These are phyloP conservation scores for Suhomyces sp. DNA, from an alignment of 805 yeast species.

Conservation along the genomic window DNA sequence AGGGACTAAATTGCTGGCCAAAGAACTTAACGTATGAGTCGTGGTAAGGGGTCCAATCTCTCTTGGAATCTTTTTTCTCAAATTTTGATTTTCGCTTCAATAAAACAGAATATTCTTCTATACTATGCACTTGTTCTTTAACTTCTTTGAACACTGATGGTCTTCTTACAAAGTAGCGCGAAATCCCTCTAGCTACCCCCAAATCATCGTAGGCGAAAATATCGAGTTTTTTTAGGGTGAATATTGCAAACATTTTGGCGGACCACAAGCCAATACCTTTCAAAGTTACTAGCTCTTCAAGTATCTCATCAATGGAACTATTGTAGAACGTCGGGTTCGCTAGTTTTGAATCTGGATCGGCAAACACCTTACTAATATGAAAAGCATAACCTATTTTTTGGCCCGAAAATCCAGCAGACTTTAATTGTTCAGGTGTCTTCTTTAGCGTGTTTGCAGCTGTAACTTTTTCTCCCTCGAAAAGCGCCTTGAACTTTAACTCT, in stretches of 20 bases:
- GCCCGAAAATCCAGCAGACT: constrained; percentile 65
- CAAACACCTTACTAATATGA: constrained; percentile 53
- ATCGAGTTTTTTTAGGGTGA: constrained; percentile 63
- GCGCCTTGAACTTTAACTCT: constrained; percentile 39
- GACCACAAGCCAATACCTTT: constrained; percentile 87
- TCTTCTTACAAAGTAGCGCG: constrained; percentile 55
- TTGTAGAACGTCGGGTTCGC: constrained; percentile 36
- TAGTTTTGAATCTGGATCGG: constrained; percentile 33
- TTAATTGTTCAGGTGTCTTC: constrained; percentile 45
- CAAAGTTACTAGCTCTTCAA: constrained; percentile 47
- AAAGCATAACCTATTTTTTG: constrained; percentile 64
- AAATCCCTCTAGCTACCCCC: constrained; percentile 81
- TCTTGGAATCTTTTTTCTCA: constrained; percentile 36
- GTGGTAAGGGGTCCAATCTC: constrained; percentile 66
- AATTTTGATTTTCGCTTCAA: constrained; percentile 38
- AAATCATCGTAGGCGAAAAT: constrained; percentile 77
- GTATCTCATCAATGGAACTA: constrained; percentile 44
- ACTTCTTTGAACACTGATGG: constrained; percentile 48
- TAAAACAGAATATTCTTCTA: constrained; percentile 26
- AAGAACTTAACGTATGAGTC: constrained; percentile 55
- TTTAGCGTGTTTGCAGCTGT: constrained; percentile 47
- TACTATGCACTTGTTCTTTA: constrained; percentile 36
- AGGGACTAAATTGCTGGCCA: constrained; percentile 63
- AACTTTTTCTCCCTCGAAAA: constrained; percentile 43
- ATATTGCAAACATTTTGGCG: constrained; percentile 80